phyloP scores from a whole-genome alignment of 768 basidiomycete species.

The Mycena pura region DNA sequence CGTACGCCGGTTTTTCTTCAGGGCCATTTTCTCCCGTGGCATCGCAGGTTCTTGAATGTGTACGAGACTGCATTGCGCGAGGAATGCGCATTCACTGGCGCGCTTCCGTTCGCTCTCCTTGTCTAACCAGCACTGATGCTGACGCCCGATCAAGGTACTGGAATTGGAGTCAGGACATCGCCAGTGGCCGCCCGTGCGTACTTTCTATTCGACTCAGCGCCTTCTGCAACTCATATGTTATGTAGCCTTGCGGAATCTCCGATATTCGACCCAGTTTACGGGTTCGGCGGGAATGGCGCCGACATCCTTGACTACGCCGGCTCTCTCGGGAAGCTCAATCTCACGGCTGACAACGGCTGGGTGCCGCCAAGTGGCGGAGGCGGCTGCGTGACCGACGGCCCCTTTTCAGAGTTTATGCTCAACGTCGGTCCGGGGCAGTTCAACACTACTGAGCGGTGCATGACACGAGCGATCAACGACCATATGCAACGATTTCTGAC shows the following conservation, averaged over 20 bases:
- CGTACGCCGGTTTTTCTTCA: slow-evolving; percentile 11
- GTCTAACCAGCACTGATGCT: neutral
- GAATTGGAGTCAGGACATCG: slow-evolving; percentile 48
- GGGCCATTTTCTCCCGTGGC: slow-evolving; percentile 48
- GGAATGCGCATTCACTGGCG: slow-evolving; percentile 45
- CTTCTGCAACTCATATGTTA: neutral
- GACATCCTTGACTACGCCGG: slow-evolving; percentile 32
- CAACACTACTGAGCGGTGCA: slow-evolving; percentile 38
- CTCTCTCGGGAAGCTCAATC: slow-evolving; percentile 16
- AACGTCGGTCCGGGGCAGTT: slow-evolving; percentile 43
- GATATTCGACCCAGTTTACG: slow-evolving; percentile 42
- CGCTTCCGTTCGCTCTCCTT: slow-evolving; percentile 35
- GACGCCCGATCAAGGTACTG: slow-evolving; percentile 39
- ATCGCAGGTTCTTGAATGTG: slow-evolving; percentile 38
- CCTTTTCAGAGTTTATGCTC: slow-evolving; percentile 42
- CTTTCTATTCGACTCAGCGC: neutral
- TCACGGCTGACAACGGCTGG: slow-evolving; percentile 15
- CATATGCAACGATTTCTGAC: slow-evolving; percentile 26
- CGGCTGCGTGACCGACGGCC: slow-evolving; percentile 40
- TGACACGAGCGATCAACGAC: slow-evolving; percentile 42
- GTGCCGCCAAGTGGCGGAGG: slow-evolving; percentile 20
- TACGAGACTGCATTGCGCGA: slow-evolving; percentile 42
- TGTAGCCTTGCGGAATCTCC: slow-evolving; percentile 41
- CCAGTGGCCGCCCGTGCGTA: slow-evolving; percentile 31
- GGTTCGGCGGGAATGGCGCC: slow-evolving; percentile 47